Percentiles rank a stretch among this genome's conserved stretches.
These are phyloP conservation scores for Aureobasidium subglaciale DNA, from an alignment of 2,329 filamentous ascomycete genomes.

Conservation along the genomic window DNA sequence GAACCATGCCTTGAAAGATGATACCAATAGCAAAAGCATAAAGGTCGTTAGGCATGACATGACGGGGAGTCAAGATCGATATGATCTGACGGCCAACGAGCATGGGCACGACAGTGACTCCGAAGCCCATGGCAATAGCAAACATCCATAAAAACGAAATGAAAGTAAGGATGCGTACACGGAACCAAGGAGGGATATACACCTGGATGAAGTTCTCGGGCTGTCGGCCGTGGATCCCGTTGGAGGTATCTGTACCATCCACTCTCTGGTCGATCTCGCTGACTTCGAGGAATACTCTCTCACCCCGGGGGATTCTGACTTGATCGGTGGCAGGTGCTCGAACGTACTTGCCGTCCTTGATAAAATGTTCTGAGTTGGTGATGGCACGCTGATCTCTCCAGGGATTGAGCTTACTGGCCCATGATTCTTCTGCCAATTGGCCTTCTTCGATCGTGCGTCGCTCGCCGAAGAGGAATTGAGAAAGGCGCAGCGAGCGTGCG, in stretches of 20 bases:
- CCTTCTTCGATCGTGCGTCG: slow-evolving; percentile 77
- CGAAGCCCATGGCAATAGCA: slow-evolving; percentile 77
- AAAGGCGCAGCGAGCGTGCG: slow-evolving; percentile 70
- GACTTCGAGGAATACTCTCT: slow-evolving; percentile 71
- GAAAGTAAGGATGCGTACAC: slow-evolving; percentile 71
- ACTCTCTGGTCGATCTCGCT: slow-evolving; percentile 58
- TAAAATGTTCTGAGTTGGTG: slow-evolving; percentile 39
- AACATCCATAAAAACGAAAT: slow-evolving; percentile 90
- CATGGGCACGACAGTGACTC: slow-evolving; percentile 78
- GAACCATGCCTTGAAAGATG: slow-evolving; percentile 64
- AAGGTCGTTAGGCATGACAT: slow-evolving; percentile 81
- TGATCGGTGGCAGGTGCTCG: slow-evolving; percentile 92
- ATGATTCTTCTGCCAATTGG: slow-evolving; percentile 38
- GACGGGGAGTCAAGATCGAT: slow-evolving; percentile 60
- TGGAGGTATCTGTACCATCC: slow-evolving; percentile 42
- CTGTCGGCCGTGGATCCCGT: slow-evolving; percentile 27
- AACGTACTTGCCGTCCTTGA: slow-evolving; percentile 73
- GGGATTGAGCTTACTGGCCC: slow-evolving; percentile 8
- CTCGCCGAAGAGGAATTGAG: slow-evolving; percentile 89
- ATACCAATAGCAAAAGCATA: slow-evolving; percentile 92
- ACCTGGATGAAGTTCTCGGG: slow-evolving; percentile 46
- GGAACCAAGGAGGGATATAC: slow-evolving; percentile 80
- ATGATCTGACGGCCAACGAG: slow-evolving; percentile 77
- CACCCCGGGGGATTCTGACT: slow-evolving; percentile 83
- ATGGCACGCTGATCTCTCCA: slow-evolving; percentile 25